Base-by-base conservation (phyloP, 352 stramenopile species). In the Lagenidium giganteum region DNA sequence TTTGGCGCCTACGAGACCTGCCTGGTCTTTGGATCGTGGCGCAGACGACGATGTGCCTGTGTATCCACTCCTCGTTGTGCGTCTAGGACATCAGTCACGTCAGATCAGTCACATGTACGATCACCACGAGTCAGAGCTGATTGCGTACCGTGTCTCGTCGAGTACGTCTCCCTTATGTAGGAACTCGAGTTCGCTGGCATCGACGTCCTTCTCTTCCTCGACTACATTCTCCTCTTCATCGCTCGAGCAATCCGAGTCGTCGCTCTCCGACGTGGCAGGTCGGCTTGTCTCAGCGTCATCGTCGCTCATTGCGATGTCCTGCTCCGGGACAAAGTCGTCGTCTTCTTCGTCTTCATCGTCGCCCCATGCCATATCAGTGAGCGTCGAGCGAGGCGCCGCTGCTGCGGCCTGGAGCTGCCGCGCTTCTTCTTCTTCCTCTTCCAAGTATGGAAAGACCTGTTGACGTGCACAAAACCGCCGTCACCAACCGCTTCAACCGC, bases 371-470 rank as follows among this genome's bases (percentile, higher is more conserved):
- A n/a, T n/a, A n/a, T n/a, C n/a, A n/a, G n/a, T n/a, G n/a, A n/a
- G n/a, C n/a, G n/a, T n/a, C n/a, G n/a, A n/a, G n/a, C n/a, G n/a
- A n/a, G n/a, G n/a, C n/a, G n/a, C n/a, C n/a, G n/a, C n/a, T n/a
- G n/a, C n/a, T n/a, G n/a, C n/a, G n/a, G n/a, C n/a, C n/a, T n/a
- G n/a, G n/a, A n/a, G n/a, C n/a, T n/a, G 29, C 9, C 30, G 54
- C 16, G 3, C 26, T 43, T 17, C 42, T 25, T 74, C 39, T 14
- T 83, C 62, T 5, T 61, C 54, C 2, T 55, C 31, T 6, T 17
- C 25, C 3, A 90, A 46, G 26, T 84, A 66, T 3, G 73, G 69
- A 32, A 83, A 83, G 9, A 79, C 51, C 30, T 68, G 54, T n/a
- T 7, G 14, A 27, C 3, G 17, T 8, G 23, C 18, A 21, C 13